phyloP scores from a whole-genome alignment of 345 rosid genomes.

The Microthlaspi erraticum region DNA sequence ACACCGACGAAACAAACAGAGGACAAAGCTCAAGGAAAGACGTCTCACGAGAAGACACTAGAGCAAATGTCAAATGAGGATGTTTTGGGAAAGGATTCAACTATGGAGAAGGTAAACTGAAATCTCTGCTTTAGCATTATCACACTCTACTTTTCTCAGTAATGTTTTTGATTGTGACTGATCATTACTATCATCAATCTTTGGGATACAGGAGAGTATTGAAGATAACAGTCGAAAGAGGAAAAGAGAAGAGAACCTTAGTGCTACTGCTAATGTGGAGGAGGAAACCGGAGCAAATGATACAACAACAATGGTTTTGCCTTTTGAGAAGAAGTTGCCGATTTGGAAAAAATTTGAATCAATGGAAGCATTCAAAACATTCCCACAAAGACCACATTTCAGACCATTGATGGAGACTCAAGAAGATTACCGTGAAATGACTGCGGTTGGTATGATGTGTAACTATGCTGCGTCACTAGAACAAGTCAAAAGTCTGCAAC shows the following conservation, averaged over 20 bases:
- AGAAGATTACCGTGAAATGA: slow-evolving; percentile 65
- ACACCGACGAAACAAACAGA: too few species aligned
- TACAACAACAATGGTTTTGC: slow-evolving; percentile 35
- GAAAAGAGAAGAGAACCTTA: slow-evolving; percentile 7
- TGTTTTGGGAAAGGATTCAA: neutral
- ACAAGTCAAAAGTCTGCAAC: slow-evolving; percentile 50
- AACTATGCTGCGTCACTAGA: slow-evolving; percentile 59
- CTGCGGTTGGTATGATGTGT: slow-evolving; percentile 69
- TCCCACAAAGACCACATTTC: slow-evolving; percentile 74
- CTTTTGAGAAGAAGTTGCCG: slow-evolving; percentile 56
- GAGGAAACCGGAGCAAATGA: slow-evolving; percentile 31
- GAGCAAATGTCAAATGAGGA: too few species aligned
- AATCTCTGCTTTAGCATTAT: neutral
- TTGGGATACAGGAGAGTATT: neutral
- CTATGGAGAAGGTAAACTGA: neutral
- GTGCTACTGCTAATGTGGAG: slow-evolving; percentile 1
- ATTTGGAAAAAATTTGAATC: slow-evolving; percentile 67
- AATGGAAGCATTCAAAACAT: slow-evolving; percentile 47
- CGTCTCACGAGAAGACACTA: neutral
- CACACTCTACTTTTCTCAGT: neutral
- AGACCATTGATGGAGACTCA: slow-evolving; percentile 51
- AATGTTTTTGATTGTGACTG: neutral
- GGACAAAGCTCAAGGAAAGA: neutral
- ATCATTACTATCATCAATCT: neutral
- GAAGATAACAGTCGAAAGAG: neutral